Base-by-base conservation (phyloP, 371 early-diverging fungal genomes). In the Dichotomocladium elegans region DNA sequence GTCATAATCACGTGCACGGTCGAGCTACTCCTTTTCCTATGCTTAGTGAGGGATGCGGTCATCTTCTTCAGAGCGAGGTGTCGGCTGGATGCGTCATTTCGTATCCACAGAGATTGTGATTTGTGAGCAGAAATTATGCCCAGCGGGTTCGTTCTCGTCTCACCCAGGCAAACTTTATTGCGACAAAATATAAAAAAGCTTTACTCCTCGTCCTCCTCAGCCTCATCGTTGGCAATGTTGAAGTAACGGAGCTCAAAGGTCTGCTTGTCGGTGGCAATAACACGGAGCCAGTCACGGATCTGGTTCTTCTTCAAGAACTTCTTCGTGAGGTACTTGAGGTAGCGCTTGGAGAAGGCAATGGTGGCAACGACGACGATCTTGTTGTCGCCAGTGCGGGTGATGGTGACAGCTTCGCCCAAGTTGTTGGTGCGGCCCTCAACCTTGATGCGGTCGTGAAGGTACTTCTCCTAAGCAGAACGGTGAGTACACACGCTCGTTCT, bases 261-360 rank as follows among this genome's bases (percentile, higher is more conserved):
- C 65, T 80, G 73, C 92, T 94, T 93, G 83, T 81, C 78, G 65
- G 86, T 74, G 70, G 96, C 86, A 74, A 96, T 85, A 60, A 97
- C 97, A 77, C 98, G 95, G 74, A 98, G 82, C 92, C 93, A 96
- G 85, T 98, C 99, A 74, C 95, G 90, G 80, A 98, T 89, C 77
- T 88, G 85, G 90, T 96, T 83, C 93, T 98, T 96, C 92, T 98
- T 98, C 83, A 98, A 85, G 93, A 94, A 98, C 89, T 94, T 94
- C 93, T 98, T 98, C 82, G 98, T 91, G 49, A 97, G 88, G 89
- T 98, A 98, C 91, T 98, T 98, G 79, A 97, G 77, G 92, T 96
- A 96, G 64, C 96, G 92, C 94, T 98, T 98, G 79, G 96, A 88
- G 85, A 96, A 89, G 53, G 82, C 77, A 66, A 81, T 77, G 71